Conservation (phyloP, 2,329 filamentous ascomycete species). For the Colletotrichum melonis region DNA sequence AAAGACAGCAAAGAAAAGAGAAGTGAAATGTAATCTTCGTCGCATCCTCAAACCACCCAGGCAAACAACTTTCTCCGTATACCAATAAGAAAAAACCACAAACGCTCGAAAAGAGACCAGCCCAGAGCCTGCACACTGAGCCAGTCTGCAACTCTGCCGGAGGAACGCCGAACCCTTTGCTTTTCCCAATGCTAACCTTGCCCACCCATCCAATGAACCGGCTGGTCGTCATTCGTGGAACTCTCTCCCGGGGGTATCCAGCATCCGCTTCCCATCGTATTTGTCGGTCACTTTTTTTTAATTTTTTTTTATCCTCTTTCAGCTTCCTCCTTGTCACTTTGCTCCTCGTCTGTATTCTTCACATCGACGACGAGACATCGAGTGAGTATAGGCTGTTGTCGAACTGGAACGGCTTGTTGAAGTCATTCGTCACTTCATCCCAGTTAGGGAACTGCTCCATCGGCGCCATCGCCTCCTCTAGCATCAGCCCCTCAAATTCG, state of each 20-base stretch:
- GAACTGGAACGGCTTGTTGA: slow-evolving; percentile 64
- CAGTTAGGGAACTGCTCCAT: slow-evolving; percentile 46
- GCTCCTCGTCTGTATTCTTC: background rate
- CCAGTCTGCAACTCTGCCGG: background rate
- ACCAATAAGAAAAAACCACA: slow-evolving; percentile 23
- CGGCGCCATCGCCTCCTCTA: slow-evolving; percentile 30
- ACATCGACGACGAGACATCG: slow-evolving; percentile 40
- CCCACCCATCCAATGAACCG: slow-evolving; percentile 21
- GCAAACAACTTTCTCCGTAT: background rate
- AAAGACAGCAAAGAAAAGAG: background rate
- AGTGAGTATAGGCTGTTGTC: slow-evolving; percentile 55
- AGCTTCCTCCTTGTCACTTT: background rate
- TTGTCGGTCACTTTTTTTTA: background rate
- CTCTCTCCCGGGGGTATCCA: slow-evolving; percentile 26
- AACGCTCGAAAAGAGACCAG: slow-evolving; percentile 22
- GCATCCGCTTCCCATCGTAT: background rate
- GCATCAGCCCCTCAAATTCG: slow-evolving; percentile 39
- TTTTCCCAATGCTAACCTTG: slow-evolving; percentile 30
- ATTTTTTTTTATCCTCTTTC: background rate
- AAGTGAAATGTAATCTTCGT: background rate
- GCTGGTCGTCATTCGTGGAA: slow-evolving; percentile 30
- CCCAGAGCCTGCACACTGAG: background rate
- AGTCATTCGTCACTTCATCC: slow-evolving; percentile 63
- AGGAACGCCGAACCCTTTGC: slow-evolving; percentile 32
- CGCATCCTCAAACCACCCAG: background rate